Evolutionary conservation across 2,329 filamentous ascomycete genomes (phyloP).

Genomic region (Hypoxylon sp.): DNA sequence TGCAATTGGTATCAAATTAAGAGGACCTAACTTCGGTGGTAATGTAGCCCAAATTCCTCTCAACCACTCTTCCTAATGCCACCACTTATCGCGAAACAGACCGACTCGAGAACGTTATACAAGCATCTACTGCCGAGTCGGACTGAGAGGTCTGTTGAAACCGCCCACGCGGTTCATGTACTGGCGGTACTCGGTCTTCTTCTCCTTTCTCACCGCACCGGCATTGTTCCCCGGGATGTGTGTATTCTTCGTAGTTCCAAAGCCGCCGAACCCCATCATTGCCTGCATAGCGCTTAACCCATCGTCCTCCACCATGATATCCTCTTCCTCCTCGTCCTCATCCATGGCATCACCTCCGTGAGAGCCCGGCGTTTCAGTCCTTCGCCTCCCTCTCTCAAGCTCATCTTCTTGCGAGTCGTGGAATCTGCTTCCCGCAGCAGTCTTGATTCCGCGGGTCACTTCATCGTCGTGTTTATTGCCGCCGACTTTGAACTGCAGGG

Average conservation of each 20-base stretch:
- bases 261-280: conserved; percentile 90
- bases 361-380: conserved; percentile 26
- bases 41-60: background rate
- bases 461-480: conserved; percentile 48
- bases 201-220: conserved; percentile 86
- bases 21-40: conserved; percentile 8
- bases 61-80: background rate
- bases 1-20: conserved; percentile 7
- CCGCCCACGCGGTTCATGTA: conserved; percentile 91
- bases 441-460: conserved; percentile 32
- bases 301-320: conserved; percentile 68
- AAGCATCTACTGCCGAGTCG: conserved; percentile 43
- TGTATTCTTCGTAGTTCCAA: conserved; percentile 86
- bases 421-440: conserved; percentile 3
- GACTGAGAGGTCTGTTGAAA: conserved; percentile 81
- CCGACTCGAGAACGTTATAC: background rate
- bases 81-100: background rate
- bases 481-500: conserved; percentile 50
- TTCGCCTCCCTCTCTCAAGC: conserved; percentile 40
- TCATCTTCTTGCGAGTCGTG: conserved; percentile 30
- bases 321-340: conserved; percentile 52
- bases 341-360: conserved; percentile 41
- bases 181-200: conserved; percentile 93
- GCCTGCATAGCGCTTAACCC: conserved; percentile 78
- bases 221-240: conserved; percentile 89